Evolutionary conservation across 257 asterid genomes (phyloP), one percentile per base, ranked within the genome.

Genomic region (Solanum ossicruentum): DNA sequence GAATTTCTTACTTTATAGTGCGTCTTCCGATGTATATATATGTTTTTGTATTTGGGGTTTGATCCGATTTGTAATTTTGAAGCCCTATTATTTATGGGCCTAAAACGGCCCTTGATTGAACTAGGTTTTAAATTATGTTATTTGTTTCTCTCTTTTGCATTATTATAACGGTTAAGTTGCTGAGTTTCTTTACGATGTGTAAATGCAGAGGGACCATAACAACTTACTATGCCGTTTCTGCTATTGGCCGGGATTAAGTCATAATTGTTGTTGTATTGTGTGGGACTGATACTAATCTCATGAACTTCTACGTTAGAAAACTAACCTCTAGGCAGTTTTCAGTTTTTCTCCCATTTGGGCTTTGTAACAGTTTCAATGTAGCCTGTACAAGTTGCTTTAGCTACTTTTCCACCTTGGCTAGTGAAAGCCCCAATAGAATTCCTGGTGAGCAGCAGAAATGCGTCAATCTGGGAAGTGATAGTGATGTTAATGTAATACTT

Each of bases 401-500:
- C 43, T 79, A 36, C 56, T 85, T 88, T 83, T 90, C 91, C 54
- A 71, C 90, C 43, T 83, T 86, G 71, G 80, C 78, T 66, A 45
- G 82, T 84, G 60, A 86, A 70, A 12, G 79, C 79, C 45, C 78
- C 81, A 41, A 85, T 83, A 82, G 28, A 63, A 83, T 82, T 86
- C 83, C 58, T 45, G 7, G 80, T 73, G 88, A 80, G 81, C 86
- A 87, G 26, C 90, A 84, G 84, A 84, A 87, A 56, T 21, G 73
- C 12, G 6, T 21, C 75, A 91, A 89, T 17, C 26, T 81, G 63
- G 84, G 49, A 80, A 58, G 82, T 51, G 89, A 87, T 81, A 43
- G 85, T 39, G 98, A 93, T 57, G 75, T 91, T 61, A 91, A 88
- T 86, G 75, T 81, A 80, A 75, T 93, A 82, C 81, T 92, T 67